Percentiles rank a stretch among this genome's conserved stretches.
Conservation (phyloP, 148 eudicot species). For the Silene latifolia region DNA sequence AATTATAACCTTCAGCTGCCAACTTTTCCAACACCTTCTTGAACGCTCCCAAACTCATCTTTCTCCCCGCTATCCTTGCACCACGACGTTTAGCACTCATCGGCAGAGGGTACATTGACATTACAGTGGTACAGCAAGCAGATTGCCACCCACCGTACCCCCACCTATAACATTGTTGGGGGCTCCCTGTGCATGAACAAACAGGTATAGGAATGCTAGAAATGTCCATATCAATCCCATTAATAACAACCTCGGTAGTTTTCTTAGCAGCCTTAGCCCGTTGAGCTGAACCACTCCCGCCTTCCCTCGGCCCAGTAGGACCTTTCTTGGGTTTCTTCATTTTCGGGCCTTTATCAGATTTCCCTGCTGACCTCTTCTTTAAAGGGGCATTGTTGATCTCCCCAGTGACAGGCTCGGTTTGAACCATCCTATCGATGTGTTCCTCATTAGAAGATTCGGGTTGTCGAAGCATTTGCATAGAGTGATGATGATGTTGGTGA, state of each 20-base stretch:
- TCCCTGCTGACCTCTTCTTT: slow-evolving; percentile 39
- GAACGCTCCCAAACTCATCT: slow-evolving; percentile 51
- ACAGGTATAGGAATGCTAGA: slow-evolving; percentile 50
- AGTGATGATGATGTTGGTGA: slow-evolving; percentile 19
- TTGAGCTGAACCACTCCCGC: slow-evolving; percentile 33
- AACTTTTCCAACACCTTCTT: slow-evolving; percentile 50
- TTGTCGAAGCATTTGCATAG: slow-evolving; percentile 42
- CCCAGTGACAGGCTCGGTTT: slow-evolving; percentile 23
- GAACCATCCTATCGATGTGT: slow-evolving; percentile 33
- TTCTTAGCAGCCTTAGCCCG: slow-evolving; percentile 44
- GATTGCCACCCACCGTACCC: slow-evolving; percentile 56
- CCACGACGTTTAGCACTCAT: slow-evolving; percentile 51
- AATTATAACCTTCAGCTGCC: slow-evolving; percentile 54
- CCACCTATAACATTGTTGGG: slow-evolving; percentile 51
- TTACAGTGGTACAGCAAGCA: slow-evolving; percentile 43
- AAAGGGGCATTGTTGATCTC: slow-evolving; percentile 30
- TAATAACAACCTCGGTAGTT: slow-evolving; percentile 42
- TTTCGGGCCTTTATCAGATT: slow-evolving; percentile 38
- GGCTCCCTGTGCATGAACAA: slow-evolving; percentile 41
- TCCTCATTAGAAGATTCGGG: slow-evolving; percentile 40
- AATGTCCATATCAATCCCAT: slow-evolving; percentile 46
- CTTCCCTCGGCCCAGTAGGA: slow-evolving; percentile 36
- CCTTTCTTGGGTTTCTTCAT: slow-evolving; percentile 39
- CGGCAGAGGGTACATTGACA: slow-evolving; percentile 51
- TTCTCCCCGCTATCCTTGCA: slow-evolving; percentile 49